Evolutionary conservation across 139 green algal species (phyloP).

Genomic region (Diplosphaera chodatii): DNA sequence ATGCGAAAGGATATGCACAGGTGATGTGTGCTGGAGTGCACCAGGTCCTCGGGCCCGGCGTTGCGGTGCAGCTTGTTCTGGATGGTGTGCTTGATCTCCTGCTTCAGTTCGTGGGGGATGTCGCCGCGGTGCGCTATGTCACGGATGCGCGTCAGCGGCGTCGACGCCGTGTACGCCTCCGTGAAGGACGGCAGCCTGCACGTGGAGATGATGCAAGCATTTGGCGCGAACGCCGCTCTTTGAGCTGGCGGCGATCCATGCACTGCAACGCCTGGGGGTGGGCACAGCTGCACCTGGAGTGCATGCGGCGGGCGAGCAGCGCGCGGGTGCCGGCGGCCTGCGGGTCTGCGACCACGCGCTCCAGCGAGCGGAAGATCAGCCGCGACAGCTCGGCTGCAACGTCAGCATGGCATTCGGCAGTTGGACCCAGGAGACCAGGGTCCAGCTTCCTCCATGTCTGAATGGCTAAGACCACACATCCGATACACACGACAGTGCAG

Average conservation of each 20-base stretch:
- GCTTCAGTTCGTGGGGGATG: conserved; percentile 78
- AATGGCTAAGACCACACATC: too few relatives aligned
- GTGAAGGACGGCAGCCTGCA: conserved; percentile 83
- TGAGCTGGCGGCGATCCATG: too few relatives aligned
- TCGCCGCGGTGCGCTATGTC: conserved; percentile 90
- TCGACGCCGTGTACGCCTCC: conserved; percentile 73
- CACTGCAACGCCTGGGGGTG: background rate
- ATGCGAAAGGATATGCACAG: too few relatives aligned
- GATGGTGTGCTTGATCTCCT: conserved; percentile 99
- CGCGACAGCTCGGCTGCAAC: conserved; percentile 57
- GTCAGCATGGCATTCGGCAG: too few relatives aligned
- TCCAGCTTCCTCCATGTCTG: too few relatives aligned
- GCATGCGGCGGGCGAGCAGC: conserved; percentile 61
- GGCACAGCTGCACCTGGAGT: conserved; percentile 26
- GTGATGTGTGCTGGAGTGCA: background rate
- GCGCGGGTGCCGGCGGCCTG: background rate
- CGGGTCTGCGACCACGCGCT: conserved; percentile 63
- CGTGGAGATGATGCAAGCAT: too few relatives aligned
- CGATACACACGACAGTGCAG: too few relatives aligned
- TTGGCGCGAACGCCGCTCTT: too few relatives aligned
- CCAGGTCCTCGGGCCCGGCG: conserved; percentile 92
- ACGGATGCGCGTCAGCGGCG: conserved; percentile 92
- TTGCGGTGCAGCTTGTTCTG: conserved; percentile 98
- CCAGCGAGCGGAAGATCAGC: conserved; percentile 79
- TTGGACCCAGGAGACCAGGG: too few relatives aligned